Percentiles rank a stretch among this genome's conserved stretches.
These are phyloP conservation scores for Isoetes engelmannii DNA, from an alignment of 83 land plant species.

Conservation along the genomic window DNA sequence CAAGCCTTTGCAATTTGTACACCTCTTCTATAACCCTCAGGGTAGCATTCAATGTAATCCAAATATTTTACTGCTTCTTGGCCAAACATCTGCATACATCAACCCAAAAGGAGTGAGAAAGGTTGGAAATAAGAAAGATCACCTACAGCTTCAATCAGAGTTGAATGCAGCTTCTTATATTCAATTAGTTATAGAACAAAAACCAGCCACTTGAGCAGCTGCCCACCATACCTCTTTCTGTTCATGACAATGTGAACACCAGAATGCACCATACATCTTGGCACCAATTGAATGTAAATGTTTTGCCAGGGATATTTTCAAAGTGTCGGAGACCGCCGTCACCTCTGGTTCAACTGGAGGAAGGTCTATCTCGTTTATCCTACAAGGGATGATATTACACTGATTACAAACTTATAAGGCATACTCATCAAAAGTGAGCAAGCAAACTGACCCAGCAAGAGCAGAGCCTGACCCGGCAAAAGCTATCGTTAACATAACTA, in stretches of 20 bases:
- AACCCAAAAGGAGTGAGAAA: neutral
- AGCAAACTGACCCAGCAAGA: conserved; percentile 34
- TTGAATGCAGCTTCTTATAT: neutral
- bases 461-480: conserved; percentile 35
- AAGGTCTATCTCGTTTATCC: conserved; percentile 53
- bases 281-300: conserved; percentile 74
- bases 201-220: neutral
- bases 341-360: conserved; percentile 58
- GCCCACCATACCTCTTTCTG: conserved; percentile 65
- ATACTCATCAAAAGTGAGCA: neutral
- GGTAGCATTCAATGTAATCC: conserved; percentile 87
- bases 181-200: neutral
- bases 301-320: conserved; percentile 64
- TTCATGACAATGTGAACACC: conserved; percentile 93
- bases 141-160: conserved; percentile 1
- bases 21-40: conserved; percentile 68
- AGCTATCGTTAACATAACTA: conserved; percentile 48
- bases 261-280: conserved; percentile 92
- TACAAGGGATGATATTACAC: conserved; percentile 17
- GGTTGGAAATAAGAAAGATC: neutral
- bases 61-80: conserved; percentile 64
- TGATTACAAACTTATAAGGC: neutral
- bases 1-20: conserved; percentile 61
- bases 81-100: conserved; percentile 68
- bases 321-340: conserved; percentile 51